Base-by-base conservation (phyloP, 2,329 filamentous ascomycete genomes). In the Fusarium papillatum region DNA sequence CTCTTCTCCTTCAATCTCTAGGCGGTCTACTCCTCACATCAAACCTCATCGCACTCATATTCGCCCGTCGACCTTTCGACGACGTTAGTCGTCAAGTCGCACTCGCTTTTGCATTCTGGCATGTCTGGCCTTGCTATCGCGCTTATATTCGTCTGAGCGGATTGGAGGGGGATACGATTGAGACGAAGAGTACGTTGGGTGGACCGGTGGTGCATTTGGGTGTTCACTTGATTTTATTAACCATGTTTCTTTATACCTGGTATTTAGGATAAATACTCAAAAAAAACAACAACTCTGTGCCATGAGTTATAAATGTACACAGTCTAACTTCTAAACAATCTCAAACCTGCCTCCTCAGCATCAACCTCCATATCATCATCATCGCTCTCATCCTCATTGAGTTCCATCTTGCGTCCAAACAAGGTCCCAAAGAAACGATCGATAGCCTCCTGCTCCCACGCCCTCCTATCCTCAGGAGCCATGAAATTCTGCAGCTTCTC, bases 401-500 rank as follows among this genome's bases (percentile, higher is more conserved):
- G 84, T 78, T 89, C 86, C 81, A 93, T 88, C 82, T 91, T 93
- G 80, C 93, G 92, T 0, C 94, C 94, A 75, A 96, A 91, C 74
- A 96, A 83, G 31, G 93, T 93, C 17, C 92, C 92, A 81, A 96
- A 96, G 83, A 96, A 91, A 69, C 91, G 85, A 79, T 97, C 95
- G 70, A 95, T 91, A 67, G 96, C 95, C 71, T 91, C 90, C 76
- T 93, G 92, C 73, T 95, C 94, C 97, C 97, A 99, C 19, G 84
- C 85, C 5, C 93, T 89, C 65, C 95, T 88, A 82, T 98, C 94
- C 83, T 98, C 95, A 0, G 95, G 93, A 14, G 96, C 96, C 95
- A 98, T 98, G 82, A 98, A 98, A 84, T 98, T 98, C 86, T 98
- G 95, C 81, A 99, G 85, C 87, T 98, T 98, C 87, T 98, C 96